A percentile compares a stretch with the other conserved stretches of the same genome.
Conservation (phyloP, 2,329 filamentous ascomycete genomes). For the Diatrype stigma region DNA sequence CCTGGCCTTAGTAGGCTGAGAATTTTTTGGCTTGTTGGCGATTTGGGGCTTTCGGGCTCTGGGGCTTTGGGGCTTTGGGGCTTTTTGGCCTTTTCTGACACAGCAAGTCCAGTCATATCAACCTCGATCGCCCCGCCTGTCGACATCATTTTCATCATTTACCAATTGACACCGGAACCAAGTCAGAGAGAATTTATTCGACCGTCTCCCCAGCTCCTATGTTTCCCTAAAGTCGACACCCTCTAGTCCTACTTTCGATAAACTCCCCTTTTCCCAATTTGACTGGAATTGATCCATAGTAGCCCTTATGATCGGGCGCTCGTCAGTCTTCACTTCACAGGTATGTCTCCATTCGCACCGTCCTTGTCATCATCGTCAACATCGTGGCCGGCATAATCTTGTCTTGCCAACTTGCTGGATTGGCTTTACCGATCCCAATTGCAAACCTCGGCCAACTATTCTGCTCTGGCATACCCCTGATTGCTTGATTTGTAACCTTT, state of each 20-base stretch:
- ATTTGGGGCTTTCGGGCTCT: no score
- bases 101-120: background rate
- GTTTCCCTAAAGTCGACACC: slow-evolving; percentile 6
- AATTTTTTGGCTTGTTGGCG: background rate
- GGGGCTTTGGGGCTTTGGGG: no score
- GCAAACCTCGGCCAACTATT: background rate
- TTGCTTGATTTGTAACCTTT: slow-evolving; percentile 31
- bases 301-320: slow-evolving; percentile 82
- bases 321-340: slow-evolving; percentile 83
- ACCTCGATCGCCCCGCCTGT: background rate
- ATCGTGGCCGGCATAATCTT: background rate
- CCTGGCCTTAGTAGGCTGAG: no score
- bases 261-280: slow-evolving; percentile 15
- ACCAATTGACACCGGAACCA: no score
- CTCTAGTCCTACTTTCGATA: slow-evolving; percentile 9
- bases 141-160: background rate
- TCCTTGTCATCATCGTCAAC: slow-evolving; percentile 7
- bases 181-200: no score
- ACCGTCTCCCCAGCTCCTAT: background rate
- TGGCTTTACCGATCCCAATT: slow-evolving; percentile 7
- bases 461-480: background rate
- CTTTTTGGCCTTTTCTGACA: background rate
- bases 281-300: slow-evolving; percentile 33
- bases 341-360: slow-evolving; percentile 55
- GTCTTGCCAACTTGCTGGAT: background rate